A percentile compares a stretch with the other conserved stretches of the same genome.
These are phyloP conservation scores for Willaertia magna DNA, from an alignment of 208 protist species.

Conservation along the genomic window DNA sequence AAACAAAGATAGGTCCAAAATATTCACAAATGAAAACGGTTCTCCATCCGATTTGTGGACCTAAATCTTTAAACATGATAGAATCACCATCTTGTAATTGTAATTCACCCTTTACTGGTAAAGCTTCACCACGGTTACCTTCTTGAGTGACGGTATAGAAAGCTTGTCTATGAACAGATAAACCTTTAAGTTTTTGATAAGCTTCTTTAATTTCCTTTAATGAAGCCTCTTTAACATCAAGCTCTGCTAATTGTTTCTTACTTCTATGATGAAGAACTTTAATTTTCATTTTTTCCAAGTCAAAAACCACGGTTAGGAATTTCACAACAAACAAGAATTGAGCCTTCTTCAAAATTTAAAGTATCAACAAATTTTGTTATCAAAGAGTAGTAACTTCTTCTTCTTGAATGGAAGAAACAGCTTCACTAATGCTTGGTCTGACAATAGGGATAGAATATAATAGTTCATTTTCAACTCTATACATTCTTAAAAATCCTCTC, in stretches of 20 bases:
- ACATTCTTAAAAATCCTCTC: neutral
- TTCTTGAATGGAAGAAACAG: no score
- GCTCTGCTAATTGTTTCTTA: neutral
- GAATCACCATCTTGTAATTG: constrained; percentile 48
- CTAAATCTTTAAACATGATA: constrained; percentile 72
- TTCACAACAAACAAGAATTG: no score
- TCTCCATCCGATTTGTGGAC: constrained; percentile 73
- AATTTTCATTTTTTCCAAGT: constrained; percentile 3
- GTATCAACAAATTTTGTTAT: no score
- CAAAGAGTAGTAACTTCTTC: no score
- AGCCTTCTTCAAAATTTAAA: no score
- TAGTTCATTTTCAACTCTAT: neutral
- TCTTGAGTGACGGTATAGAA: neutral
- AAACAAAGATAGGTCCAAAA: constrained; percentile 68
- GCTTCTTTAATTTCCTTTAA: neutral
- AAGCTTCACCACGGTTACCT: neutral
- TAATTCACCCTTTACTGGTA: neutral
- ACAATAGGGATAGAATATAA: neutral
- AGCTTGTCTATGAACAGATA: neutral
- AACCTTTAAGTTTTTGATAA: neutral
- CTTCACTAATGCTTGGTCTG: neutral
- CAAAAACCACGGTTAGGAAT: no score
- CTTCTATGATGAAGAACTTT: neutral
- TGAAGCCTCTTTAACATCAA: neutral
- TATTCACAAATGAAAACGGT: constrained; percentile 86